Evolutionary conservation across 1,284 basidiomycete genomes (phyloP).

Genomic region (Xerocomus nothofagi): DNA sequence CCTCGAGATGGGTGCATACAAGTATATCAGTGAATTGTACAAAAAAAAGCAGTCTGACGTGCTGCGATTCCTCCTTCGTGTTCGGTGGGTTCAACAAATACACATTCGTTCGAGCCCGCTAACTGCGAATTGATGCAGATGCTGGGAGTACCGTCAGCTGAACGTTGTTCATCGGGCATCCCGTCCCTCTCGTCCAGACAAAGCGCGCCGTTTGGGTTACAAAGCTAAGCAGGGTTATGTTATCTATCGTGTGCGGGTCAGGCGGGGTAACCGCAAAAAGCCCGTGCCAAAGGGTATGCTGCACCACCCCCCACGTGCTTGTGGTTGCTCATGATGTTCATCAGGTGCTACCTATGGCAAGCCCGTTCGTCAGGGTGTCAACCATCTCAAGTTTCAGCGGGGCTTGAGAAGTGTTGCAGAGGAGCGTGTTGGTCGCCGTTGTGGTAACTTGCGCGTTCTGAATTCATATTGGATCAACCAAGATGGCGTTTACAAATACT

Average conservation of each 20-base stretch:
- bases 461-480: slow-evolving; percentile 99
- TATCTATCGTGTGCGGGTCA: slow-evolving; percentile 96
- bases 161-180: slow-evolving; percentile 98
- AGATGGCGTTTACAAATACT: slow-evolving; percentile 99
- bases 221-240: slow-evolving; percentile 99
- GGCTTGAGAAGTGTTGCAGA: slow-evolving; percentile 93
- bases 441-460: slow-evolving; percentile 93
- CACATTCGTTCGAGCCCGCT: slow-evolving; percentile 1
- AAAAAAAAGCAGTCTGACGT: slow-evolving; percentile 98
- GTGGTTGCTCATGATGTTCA: slow-evolving; percentile 4
- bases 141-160: slow-evolving; percentile 99
- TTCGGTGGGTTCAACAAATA: slow-evolving; percentile 62
- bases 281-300: slow-evolving; percentile 89
- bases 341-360: slow-evolving; percentile 97
- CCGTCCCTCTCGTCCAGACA: slow-evolving; percentile 97
- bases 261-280: slow-evolving; percentile 99
- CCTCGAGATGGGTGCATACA: slow-evolving; percentile 85
- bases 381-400: slow-evolving; percentile 98
- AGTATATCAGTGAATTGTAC: slow-evolving; percentile 96
- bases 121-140: slow-evolving; percentile 50
- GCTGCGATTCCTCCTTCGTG: slow-evolving; percentile 97
- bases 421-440: slow-evolving; percentile 96
- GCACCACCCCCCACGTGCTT: background rate
- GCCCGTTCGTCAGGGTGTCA: slow-evolving; percentile 99
- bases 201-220: slow-evolving; percentile 98